A percentile compares a stretch with the other conserved stretches of the same genome.
These are phyloP conservation scores for Leccinum arenicola DNA, from an alignment of 768 basidiomycete species.

Conservation along the genomic window DNA sequence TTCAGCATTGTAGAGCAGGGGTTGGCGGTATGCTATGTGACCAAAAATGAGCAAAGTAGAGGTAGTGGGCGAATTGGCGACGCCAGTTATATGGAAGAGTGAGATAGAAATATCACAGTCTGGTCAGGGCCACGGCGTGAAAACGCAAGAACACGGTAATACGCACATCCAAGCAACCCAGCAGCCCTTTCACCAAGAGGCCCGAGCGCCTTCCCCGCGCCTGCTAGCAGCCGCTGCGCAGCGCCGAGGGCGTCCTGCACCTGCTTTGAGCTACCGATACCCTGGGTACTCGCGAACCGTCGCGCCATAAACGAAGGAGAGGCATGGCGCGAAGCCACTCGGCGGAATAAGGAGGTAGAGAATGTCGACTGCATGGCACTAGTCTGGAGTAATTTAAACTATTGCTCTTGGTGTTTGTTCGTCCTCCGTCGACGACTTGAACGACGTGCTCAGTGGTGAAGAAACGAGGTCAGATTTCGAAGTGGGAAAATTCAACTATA, in stretches of 20 bases:
- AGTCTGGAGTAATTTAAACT: slow-evolving; percentile 1
- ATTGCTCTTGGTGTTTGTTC: slow-evolving; percentile 4
- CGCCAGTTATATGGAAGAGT: not conserved
- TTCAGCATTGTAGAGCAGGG: slow-evolving; percentile 73
- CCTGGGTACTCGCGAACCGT: slow-evolving; percentile 47
- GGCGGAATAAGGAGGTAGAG: slow-evolving; percentile 26
- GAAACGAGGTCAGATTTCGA: not conserved
- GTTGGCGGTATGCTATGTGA: slow-evolving; percentile 65
- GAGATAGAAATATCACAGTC: not conserved
- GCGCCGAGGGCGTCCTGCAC: slow-evolving; percentile 62
- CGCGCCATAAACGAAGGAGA: slow-evolving; percentile 16
- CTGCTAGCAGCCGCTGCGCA: slow-evolving; percentile 56
- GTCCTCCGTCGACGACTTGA: slow-evolving; percentile 5
- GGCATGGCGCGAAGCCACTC: slow-evolving; percentile 15
- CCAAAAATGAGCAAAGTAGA: not conserved
- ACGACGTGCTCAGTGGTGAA: not conserved
- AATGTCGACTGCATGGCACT: slow-evolving; percentile 25
- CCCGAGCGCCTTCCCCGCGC: slow-evolving; percentile 46
- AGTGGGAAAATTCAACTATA: not conserved
- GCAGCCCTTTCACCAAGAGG: slow-evolving; percentile 54
- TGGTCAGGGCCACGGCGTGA: slow-evolving; percentile 2
- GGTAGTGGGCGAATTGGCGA: not conserved
- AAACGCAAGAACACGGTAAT: not conserved
- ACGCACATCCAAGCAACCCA: slow-evolving; percentile 54
- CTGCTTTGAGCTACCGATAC: slow-evolving; percentile 54